These are phyloP conservation scores for Emmonsiellopsis sp. DNA, from an alignment of 2,329 filamentous ascomycete genomes.

Conservation along the genomic window DNA sequence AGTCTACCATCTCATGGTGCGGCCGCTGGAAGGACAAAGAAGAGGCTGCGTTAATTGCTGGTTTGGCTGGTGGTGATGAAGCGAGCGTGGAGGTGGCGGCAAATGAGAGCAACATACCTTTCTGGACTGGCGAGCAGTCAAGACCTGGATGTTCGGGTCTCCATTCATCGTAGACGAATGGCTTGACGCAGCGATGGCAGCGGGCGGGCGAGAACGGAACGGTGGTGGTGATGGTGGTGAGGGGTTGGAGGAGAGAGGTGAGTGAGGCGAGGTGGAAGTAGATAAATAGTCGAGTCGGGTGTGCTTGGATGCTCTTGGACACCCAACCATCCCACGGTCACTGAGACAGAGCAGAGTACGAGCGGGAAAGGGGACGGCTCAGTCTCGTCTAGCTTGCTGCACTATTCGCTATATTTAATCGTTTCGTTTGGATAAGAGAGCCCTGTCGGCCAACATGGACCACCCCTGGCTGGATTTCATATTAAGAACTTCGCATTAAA, in stretches of 20 bases:
- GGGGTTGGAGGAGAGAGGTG: background rate
- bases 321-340: too few relatives aligned
- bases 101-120: slow-evolving; percentile 21
- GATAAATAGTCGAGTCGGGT: background rate
- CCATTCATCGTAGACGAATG: slow-evolving; percentile 22
- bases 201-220: background rate
- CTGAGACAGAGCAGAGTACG: too few relatives aligned
- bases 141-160: slow-evolving; percentile 25
- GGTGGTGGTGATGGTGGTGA: background rate
- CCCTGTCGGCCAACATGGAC: background rate
- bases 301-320: too few relatives aligned
- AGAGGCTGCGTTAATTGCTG: slow-evolving; percentile 11
- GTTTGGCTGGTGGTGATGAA: background rate
- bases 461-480: background rate
- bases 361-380: too few relatives aligned
- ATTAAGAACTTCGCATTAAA: background rate
- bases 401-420: background rate
- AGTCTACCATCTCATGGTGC: slow-evolving; percentile 27
- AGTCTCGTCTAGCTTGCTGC: too few relatives aligned
- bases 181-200: background rate
- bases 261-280: background rate
- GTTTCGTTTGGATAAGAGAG: background rate
- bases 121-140: slow-evolving; percentile 25
- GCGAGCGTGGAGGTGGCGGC: background rate
- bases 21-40: slow-evolving; percentile 19